A percentile compares a stretch with the other conserved stretches of the same genome.
These are phyloP conservation scores for Kodamaea plutei DNA, from an alignment of 1,139 yeast genomes.

Conservation along the genomic window DNA sequence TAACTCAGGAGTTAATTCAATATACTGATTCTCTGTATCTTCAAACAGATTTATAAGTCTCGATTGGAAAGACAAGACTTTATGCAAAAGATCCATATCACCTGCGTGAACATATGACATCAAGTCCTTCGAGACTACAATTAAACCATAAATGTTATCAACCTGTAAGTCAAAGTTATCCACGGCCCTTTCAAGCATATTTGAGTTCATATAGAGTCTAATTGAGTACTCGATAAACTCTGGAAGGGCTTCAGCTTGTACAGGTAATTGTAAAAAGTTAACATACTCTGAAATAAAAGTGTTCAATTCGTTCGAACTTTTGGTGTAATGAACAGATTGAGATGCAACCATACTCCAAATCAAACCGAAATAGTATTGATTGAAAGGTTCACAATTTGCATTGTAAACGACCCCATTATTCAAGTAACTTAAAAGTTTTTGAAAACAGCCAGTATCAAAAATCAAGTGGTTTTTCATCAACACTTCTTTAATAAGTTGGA, in stretches of 20 bases:
- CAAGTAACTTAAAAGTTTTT: conserved; percentile 32
- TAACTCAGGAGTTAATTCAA: conserved; percentile 37
- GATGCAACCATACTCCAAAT: conserved; percentile 33
- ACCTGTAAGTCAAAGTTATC: conserved; percentile 25
- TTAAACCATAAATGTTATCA: conserved; percentile 36
- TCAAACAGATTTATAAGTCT: conserved; percentile 46
- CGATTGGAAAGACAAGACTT: conserved; percentile 31
- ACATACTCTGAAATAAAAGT: conserved; percentile 32
- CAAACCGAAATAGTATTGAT: conserved; percentile 31
- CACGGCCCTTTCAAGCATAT: conserved; percentile 26
- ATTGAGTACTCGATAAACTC: conserved; percentile 14
- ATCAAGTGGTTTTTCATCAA: conserved; percentile 32
- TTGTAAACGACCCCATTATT: conserved; percentile 26
- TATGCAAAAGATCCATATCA: conserved; percentile 14
- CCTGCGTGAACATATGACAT: conserved; percentile 15
- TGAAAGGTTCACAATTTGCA: conserved; percentile 19
- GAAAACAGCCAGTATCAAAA: conserved; percentile 26
- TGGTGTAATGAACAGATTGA: conserved; percentile 27
- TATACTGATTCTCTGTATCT: conserved; percentile 48
- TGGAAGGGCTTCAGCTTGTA: conserved; percentile 4
- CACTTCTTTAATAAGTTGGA: conserved; percentile 37
- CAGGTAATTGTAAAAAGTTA: conserved; percentile 18
- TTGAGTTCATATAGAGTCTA: conserved; percentile 27
- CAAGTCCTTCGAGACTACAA: conserved; percentile 23
- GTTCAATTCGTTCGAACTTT: conserved; percentile 20